Evolutionary conservation across 208 protist species (phyloP), one percentile per base, ranked within the genome.

Genomic region (Trypanosoma mega): DNA sequence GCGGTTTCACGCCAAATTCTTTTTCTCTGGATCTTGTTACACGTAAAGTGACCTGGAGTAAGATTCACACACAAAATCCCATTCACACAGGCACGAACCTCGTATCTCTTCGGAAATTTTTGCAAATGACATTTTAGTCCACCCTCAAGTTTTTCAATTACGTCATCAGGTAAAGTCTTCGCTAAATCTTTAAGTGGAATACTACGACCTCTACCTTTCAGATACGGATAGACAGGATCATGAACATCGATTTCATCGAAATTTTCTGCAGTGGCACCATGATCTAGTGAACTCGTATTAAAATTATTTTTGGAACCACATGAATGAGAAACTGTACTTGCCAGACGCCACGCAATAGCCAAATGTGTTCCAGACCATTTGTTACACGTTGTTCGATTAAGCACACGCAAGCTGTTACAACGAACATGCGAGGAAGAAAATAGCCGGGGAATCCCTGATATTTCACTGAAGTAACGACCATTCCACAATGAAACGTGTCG

Each of bases 61-160:
- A 24, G 24, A 16, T 63, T 11, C n/a, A 62, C 67, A 49, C 62
- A 30, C 7, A 68, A 51, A 43, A 62, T 11, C 6, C 58, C 67
- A 34, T 52, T 56, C 14, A 21, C 3, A 39, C 11, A 29, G 29
- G 31, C 18, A 24, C 51, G 58, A 20, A 73, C 37, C n/a, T 44
- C 58, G 47, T 73, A 73, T 0, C 58, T 43, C 21, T 7, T n/a
- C 21, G 67, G 67, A 57, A 73, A 73, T 7, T 30, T 18, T 27
- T 68, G 36, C 23, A 73, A 23, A 37, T 73, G 67, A 51, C 30
- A 46, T 23, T 58, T 66, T 23, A 73, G 44, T 11, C 67, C 67
- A 49, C 43, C 45, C 20, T 56, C 33, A 12, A 73, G 21, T 16
- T 54, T 33, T 44, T 73, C 60, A 41, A 73, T 51, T 20, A 73